Percentiles rank a stretch among this genome's conserved stretches.
Evolutionary conservation across 2,329 filamentous ascomycete species (phyloP).

Genomic region (Pyrenophora graminea): DNA sequence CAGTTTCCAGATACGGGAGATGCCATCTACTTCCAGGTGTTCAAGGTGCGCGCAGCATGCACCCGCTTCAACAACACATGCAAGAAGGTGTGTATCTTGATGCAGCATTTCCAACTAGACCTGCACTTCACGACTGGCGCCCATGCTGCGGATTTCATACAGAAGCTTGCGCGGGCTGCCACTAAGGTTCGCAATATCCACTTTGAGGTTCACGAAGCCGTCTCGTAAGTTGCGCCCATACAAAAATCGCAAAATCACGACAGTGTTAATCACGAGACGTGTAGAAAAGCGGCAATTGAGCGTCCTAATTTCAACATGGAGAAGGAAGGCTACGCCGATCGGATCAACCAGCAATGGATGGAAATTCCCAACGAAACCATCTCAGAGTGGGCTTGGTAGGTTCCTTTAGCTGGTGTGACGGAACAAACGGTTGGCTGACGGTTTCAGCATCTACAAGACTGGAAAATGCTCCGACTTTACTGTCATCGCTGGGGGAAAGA

Average conservation of each 20-base stretch:
- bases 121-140: slow-evolving; percentile 14
- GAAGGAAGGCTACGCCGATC: slow-evolving; percentile 11
- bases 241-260: too few relatives aligned
- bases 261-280: not conserved
- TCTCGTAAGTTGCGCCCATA: slow-evolving; percentile 8
- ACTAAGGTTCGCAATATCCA: slow-evolving; percentile 12
- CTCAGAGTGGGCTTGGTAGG: slow-evolving; percentile 18
- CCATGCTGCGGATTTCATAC: slow-evolving; percentile 15
- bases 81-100: slow-evolving; percentile 22
- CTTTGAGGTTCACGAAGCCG: slow-evolving; percentile 19
- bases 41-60: slow-evolving; percentile 15
- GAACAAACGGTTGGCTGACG: slow-evolving; percentile 1
- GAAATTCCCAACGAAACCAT: not conserved
- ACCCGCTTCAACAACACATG: slow-evolving; percentile 11
- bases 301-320: slow-evolving; percentile 19
- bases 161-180: slow-evolving; percentile 10
- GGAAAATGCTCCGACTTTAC: slow-evolving; percentile 29
- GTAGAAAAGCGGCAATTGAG: slow-evolving; percentile 6
- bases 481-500: slow-evolving; percentile 16
- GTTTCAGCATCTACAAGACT: slow-evolving; percentile 17
- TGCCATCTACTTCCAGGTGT: slow-evolving; percentile 21
- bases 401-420: not conserved
- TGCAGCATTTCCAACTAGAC: slow-evolving; percentile 21
- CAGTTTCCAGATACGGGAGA: slow-evolving; percentile 17
- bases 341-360: slow-evolving; percentile 6